phyloP scores from a whole-genome alignment of 192 early-diverging fungal genomes.

The Umbelopsis isabellina region DNA sequence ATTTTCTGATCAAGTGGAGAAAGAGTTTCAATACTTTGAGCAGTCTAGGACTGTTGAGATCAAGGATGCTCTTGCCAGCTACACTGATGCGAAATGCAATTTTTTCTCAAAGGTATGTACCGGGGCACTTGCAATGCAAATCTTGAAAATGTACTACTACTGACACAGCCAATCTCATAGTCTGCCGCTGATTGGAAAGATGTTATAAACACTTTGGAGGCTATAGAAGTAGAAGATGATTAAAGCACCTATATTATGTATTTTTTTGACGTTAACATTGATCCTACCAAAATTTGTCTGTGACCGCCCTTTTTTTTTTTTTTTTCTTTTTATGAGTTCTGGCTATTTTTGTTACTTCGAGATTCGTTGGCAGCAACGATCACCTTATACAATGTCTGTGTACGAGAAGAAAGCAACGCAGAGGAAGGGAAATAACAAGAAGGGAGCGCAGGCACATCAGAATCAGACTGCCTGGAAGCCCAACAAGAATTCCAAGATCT shows the following conservation, averaged over 20 bases:
- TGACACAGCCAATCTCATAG: not conserved
- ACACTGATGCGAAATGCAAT: conserved; percentile 79
- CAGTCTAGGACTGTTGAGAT: conserved; percentile 80
- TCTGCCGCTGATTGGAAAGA: conserved; percentile 1
- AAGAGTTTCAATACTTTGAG: conserved; percentile 85
- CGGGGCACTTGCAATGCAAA: too few species aligned
- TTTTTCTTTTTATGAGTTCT: conserved; percentile 8
- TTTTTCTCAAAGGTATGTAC: conserved; percentile 74
- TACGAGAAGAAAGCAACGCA: conserved; percentile 50
- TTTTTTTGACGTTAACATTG: too few species aligned
- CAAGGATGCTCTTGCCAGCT: conserved; percentile 73
- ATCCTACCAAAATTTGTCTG: not conserved
- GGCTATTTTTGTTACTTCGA: not conserved
- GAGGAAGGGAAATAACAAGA: conserved; percentile 66
- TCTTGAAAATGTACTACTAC: too few species aligned
- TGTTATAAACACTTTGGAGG: conserved; percentile 8
- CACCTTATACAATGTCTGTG: conserved; percentile 30
- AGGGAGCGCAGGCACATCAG: conserved; percentile 86
- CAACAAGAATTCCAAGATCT: conserved; percentile 84
- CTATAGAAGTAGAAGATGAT: conserved; percentile 11
- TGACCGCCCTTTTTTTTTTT: conserved; percentile 1
- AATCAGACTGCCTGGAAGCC: conserved; percentile 86
- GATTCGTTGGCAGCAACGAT: not conserved
- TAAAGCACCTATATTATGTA: not conserved
- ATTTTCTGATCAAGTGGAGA: conserved; percentile 81